These are phyloP conservation scores for Trichopus zeylanicus DNA, from an alignment of 116 monocot species.

Conservation along the genomic window DNA sequence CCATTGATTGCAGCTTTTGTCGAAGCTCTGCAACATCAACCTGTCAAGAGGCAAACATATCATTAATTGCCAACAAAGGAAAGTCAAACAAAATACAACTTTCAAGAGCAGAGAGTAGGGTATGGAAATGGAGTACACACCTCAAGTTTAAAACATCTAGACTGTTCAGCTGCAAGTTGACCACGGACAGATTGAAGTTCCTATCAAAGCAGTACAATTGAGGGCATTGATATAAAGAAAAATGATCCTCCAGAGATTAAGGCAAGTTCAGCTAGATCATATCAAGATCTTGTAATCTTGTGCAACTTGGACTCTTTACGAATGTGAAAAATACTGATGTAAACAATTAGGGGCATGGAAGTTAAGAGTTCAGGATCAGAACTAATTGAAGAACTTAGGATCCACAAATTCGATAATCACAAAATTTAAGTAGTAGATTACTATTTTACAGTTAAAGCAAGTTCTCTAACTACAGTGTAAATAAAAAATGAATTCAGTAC, in stretches of 20 bases:
- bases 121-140: constrained; percentile 22
- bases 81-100: not conserved
- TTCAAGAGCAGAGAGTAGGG: not conserved
- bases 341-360: not conserved
- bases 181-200: constrained; percentile 91
- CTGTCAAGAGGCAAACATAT: constrained; percentile 40
- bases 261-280: not conserved
- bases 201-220: constrained; percentile 22
- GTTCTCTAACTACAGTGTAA: not conserved
- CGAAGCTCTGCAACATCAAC: constrained; percentile 88
- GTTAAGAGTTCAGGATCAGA: no score
- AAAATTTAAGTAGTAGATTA: not conserved
- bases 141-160: constrained; percentile 98
- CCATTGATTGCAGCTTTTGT: constrained; percentile 82
- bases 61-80: not conserved
- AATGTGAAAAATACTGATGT: not conserved
- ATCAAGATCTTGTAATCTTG: not conserved
- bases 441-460: not conserved
- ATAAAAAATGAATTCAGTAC: not conserved
- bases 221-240: not conserved
- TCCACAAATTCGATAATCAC: not conserved
- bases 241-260: not conserved
- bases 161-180: constrained; percentile 91
- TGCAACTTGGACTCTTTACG: not conserved
- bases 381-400: no score